phyloP scores from a whole-genome alignment of 2,329 filamentous ascomycete species.

The Alternaria arbusti region DNA sequence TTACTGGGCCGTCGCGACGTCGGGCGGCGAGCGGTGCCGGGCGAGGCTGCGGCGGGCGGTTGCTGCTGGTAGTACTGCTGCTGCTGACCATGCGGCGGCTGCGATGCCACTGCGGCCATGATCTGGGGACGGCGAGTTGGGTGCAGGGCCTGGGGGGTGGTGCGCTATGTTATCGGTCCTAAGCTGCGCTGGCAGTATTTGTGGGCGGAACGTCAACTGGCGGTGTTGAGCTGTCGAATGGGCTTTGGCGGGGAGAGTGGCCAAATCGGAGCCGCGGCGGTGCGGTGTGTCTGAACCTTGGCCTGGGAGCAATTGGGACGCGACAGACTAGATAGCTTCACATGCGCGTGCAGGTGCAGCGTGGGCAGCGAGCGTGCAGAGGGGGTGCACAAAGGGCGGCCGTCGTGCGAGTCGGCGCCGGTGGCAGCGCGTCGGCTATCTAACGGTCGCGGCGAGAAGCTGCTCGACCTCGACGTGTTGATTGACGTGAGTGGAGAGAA shows the following conservation, averaged over 20 bases:
- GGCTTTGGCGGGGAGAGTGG: constrained; percentile 22
- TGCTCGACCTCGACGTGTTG: constrained; percentile 22
- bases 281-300: constrained; percentile 8
- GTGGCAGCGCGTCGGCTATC: constrained; percentile 17
- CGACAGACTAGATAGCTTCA: constrained; percentile 12
- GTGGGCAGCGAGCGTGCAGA: constrained; percentile 2
- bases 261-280: constrained; percentile 1
- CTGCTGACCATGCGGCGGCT: constrained; percentile 43
- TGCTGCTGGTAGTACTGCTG: constrained; percentile 44
- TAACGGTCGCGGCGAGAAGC: constrained; percentile 22
- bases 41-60: constrained; percentile 38
- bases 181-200: constrained; percentile 14
- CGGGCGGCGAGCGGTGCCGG: constrained; percentile 46
- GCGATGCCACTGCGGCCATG: constrained; percentile 49
- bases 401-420: background rate
- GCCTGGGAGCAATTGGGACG: background rate
- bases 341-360: constrained; percentile 15
- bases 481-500: constrained; percentile 39
- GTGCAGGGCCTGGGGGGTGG: constrained; percentile 6
- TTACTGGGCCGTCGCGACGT: constrained; percentile 45
- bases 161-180: constrained; percentile 8
- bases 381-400: background rate
- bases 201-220: constrained; percentile 10
- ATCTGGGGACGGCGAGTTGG: constrained; percentile 11
- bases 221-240: constrained; percentile 26